Conservation (phyloP, 2,329 filamentous ascomycete species). For the Blastomyces parvus region DNA sequence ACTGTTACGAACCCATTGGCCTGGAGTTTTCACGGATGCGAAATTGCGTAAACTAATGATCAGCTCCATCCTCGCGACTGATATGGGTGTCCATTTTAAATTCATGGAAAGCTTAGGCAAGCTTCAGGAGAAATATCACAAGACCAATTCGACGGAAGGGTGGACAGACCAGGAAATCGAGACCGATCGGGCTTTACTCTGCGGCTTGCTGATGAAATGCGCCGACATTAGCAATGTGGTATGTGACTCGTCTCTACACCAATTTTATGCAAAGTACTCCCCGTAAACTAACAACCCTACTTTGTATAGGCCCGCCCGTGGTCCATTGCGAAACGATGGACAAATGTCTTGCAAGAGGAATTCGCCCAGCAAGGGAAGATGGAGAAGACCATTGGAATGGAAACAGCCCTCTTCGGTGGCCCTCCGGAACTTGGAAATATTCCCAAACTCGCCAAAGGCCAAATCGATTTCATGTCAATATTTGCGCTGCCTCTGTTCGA, state of each 20-base stretch:
- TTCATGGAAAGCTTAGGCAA: slow-evolving; percentile 87
- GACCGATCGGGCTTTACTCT: slow-evolving; percentile 70
- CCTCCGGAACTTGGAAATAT: slow-evolving; percentile 74
- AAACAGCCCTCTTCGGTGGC: slow-evolving; percentile 71
- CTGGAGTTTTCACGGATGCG: slow-evolving; percentile 64
- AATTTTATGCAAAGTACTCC: background rate
- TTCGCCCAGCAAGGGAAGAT: slow-evolving; percentile 88
- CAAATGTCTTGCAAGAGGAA: slow-evolving; percentile 86
- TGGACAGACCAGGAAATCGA: slow-evolving; percentile 71
- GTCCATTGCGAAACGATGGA: slow-evolving; percentile 77
- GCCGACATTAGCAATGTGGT: slow-evolving; percentile 98
- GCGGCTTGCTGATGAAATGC: slow-evolving; percentile 90
- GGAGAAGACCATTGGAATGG: slow-evolving; percentile 79
- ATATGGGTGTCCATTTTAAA: slow-evolving; percentile 94
- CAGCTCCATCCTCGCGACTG: slow-evolving; percentile 91
- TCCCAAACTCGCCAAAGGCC: slow-evolving; percentile 71
- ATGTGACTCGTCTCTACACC: slow-evolving; percentile 35
- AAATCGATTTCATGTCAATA: slow-evolving; percentile 93
- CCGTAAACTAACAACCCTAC: slow-evolving; percentile 18
- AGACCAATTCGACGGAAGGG: slow-evolving; percentile 54
- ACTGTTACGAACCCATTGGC: slow-evolving; percentile 88
- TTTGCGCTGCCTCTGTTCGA: slow-evolving; percentile 90
- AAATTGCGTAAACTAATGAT: slow-evolving; percentile 87
- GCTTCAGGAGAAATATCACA: slow-evolving; percentile 66
- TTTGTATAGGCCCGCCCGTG: slow-evolving; percentile 67